A percentile compares a stretch with the other conserved stretches of the same genome.
Conservation (phyloP, 2,329 filamentous ascomycete species). For the Diatrype stigma region DNA sequence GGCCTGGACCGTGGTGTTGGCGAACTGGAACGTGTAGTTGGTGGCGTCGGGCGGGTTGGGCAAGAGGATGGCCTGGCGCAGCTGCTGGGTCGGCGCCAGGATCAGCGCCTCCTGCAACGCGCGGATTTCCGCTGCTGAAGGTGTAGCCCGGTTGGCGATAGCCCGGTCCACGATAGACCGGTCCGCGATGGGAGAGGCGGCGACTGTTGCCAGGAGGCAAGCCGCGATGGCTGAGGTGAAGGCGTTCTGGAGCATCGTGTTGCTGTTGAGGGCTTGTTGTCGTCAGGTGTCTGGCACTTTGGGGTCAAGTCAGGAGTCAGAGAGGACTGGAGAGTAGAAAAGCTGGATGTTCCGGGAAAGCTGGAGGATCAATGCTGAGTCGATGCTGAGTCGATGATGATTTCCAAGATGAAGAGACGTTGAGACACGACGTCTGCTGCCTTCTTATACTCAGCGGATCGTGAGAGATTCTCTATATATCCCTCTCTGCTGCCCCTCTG, state of each 20-base stretch:
- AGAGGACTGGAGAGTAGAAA: too few species aligned
- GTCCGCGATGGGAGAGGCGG: background rate
- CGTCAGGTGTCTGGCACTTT: background rate
- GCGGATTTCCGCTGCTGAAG: background rate
- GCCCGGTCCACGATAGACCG: background rate
- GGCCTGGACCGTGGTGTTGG: slow-evolving; percentile 13
- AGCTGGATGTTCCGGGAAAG: background rate
- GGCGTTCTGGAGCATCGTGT: background rate
- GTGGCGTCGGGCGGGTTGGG: background rate
- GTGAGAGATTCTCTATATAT: background rate
- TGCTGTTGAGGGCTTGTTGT: background rate
- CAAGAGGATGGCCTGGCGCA: background rate
- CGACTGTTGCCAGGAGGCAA: background rate
- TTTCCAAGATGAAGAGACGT: background rate
- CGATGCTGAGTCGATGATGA: background rate
- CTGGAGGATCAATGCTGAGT: too few species aligned
- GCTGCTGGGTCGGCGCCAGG: background rate
- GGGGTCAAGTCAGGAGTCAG: too few species aligned
- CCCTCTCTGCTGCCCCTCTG: too few species aligned
- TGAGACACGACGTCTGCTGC: background rate
- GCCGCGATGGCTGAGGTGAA: background rate
- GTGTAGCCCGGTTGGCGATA: background rate
- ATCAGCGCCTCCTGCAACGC: background rate
- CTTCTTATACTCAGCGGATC: background rate
- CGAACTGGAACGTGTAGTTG: slow-evolving; percentile 18